These are phyloP conservation scores for Colletotrichum tabaci DNA, from an alignment of 2,329 filamentous ascomycete species.

Conservation along the genomic window DNA sequence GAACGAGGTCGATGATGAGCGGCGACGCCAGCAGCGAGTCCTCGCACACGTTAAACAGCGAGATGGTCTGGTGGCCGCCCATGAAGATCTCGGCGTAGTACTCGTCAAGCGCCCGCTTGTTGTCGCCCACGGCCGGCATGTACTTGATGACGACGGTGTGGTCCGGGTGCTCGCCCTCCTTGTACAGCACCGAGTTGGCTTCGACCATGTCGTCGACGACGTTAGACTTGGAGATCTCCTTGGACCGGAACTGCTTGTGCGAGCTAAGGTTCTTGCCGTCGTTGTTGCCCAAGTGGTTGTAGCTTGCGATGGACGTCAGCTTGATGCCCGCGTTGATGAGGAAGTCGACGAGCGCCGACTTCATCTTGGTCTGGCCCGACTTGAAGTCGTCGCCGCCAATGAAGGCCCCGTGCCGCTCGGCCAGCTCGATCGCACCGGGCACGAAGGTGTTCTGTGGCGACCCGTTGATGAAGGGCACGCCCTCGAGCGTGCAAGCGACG, in stretches of 20 bases:
- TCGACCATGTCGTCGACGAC: conserved; percentile 99
- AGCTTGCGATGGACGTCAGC: conserved; percentile 97
- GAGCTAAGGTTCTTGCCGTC: conserved; percentile 99
- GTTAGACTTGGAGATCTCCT: conserved; percentile 99
- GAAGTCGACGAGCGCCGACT: conserved; percentile 98
- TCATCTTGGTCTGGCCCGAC: conserved; percentile 99
- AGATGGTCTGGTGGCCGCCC: conserved; percentile 97
- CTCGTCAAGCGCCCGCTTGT: conserved; percentile 98
- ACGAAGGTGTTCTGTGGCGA: conserved; percentile 99
- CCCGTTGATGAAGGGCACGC: conserved; percentile 96
- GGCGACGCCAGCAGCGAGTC: conserved; percentile 96
- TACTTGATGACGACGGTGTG: conserved; percentile 99
- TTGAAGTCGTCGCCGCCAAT: conserved; percentile 99
- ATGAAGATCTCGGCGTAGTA: conserved; percentile 99
- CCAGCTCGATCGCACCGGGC: conserved; percentile 90
- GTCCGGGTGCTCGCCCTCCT: conserved; percentile 93
- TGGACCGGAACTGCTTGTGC: conserved; percentile 98
- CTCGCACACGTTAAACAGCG: conserved; percentile 98
- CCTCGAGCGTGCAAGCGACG: conserved; percentile 92
- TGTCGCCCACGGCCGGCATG: conserved; percentile 98
- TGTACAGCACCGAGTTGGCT: conserved; percentile 92
- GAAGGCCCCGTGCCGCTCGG: conserved; percentile 88
- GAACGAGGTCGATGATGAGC: conserved; percentile 95
- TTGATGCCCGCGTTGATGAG: conserved; percentile 99
- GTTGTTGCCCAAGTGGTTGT: conserved; percentile 99